A percentile compares a stretch with the other conserved stretches of the same genome.
Evolutionary conservation across 495 filamentous ascomycete species (phyloP).

Genomic region (Hypoxylon lenormandii): DNA sequence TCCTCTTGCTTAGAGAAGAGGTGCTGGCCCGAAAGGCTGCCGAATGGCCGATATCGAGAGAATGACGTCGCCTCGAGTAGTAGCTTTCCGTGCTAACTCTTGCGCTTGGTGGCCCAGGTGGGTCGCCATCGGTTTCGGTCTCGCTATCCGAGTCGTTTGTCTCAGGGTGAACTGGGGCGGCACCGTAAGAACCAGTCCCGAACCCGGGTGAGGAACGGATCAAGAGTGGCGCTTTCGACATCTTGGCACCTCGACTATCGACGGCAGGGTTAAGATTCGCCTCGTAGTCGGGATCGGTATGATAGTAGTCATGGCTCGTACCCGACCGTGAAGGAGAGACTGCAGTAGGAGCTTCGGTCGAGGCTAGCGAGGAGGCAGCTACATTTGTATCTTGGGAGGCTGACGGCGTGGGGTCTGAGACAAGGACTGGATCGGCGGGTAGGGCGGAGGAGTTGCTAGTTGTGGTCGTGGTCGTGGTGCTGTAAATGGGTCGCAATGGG

Average conservation of each 20-base stretch:
- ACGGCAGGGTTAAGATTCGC: constrained; percentile 34
- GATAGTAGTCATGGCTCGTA: constrained; percentile 45
- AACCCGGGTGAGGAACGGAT: constrained; percentile 70
- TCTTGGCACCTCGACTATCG: constrained; percentile 38
- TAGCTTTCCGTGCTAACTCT: constrained; percentile 29
- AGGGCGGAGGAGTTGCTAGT: constrained; percentile 33
- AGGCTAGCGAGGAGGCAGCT: constrained; percentile 25
- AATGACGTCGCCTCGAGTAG: constrained; percentile 34
- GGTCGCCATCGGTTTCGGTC: too few species aligned
- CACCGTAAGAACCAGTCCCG: constrained; percentile 46
- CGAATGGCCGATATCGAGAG: constrained; percentile 31
- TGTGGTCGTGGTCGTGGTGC: constrained; percentile 14
- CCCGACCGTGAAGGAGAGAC: constrained; percentile 34
- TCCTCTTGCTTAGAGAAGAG: constrained; percentile 43
- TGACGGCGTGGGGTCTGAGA: constrained; percentile 38
- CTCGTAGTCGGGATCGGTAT: constrained; percentile 36
- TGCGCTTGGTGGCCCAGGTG: constrained; percentile 3
- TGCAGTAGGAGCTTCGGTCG: constrained; percentile 17
- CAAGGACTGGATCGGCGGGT: constrained; percentile 27
- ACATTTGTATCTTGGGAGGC: constrained; percentile 40
- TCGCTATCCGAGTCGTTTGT: constrained; percentile 31
- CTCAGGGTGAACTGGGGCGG: constrained; percentile 38
- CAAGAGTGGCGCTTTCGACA: constrained; percentile 68
- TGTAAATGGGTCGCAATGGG: constrained; percentile 42
- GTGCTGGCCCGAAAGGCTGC: constrained; percentile 32